phyloP scores from a whole-genome alignment of 1,284 basidiomycete species.

The Xanthoconium separans region DNA sequence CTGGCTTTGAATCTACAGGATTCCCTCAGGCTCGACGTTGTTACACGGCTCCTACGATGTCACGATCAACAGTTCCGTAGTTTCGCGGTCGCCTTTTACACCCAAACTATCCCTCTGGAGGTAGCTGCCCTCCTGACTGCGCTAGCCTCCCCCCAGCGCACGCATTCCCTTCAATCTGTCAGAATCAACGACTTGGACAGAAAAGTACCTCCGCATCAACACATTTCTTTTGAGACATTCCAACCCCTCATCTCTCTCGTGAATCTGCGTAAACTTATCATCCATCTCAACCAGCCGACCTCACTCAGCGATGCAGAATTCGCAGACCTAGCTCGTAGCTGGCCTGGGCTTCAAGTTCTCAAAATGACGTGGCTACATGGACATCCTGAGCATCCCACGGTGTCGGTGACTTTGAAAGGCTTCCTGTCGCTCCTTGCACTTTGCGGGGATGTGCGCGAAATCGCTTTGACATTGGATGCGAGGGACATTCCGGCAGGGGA shows the following conservation, averaged over 20 bases:
- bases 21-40: neutral
- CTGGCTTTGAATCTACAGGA: neutral
- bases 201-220: neutral
- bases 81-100: neutral
- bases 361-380: too few relatives aligned
- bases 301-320: neutral
- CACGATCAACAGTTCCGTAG: conserved; percentile 1
- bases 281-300: neutral
- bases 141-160: conserved; percentile 4
- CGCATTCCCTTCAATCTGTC: neutral
- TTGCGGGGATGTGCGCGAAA: neutral
- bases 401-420: neutral
- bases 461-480: neutral
- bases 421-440: neutral
- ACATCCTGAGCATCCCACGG: neutral
- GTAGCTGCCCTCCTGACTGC: neutral
- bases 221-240: neutral
- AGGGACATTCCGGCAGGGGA: too few relatives aligned
- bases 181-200: neutral
- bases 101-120: neutral
- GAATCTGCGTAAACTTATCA: conserved; percentile 1
- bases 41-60: conserved; percentile 1
- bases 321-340: neutral
- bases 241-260: neutral
- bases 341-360: neutral